Base-by-base conservation (phyloP, 2,329 filamentous ascomycete species). In the Penicillium rolfsii region DNA sequence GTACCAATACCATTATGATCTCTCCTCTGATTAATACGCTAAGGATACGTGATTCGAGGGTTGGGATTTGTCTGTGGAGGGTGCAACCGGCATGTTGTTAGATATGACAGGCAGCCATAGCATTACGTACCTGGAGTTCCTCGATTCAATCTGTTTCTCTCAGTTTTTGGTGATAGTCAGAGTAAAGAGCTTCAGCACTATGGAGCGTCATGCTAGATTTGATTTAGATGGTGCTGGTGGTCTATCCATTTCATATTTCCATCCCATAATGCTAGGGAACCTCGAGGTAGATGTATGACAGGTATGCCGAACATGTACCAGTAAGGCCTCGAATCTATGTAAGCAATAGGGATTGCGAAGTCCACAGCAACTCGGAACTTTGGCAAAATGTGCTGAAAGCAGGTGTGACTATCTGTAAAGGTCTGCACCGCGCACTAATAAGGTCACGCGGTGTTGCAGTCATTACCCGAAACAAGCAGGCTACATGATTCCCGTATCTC, bases 1-100 rank as follows among this genome's bases (percentile, higher is more conserved):
- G 61, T 67, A 65, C 49, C 48, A 60, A 60, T 65, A 62, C 24
- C 41, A 50, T 49, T 24, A 54, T 58, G 12, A 60, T 59, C 61
- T 63, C 48, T 53, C 9, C 61, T 64, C 56, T 49, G 46, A 36
- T 35, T 55, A 52, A 38, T 35, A n/a, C 33, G 14, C 45, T 41
- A 11, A n/a, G 22, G 48, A 22, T 50, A 5, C 22, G 55, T 30
- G 55, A 40, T 52, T 35, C 48, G 40, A 56, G 57, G 26, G 22
- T 58, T n/a, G 33, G 5, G 50, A 53, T 28, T 53, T 5, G 35
- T 53, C 50, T 3, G 5, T 40, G 50, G 41, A 45, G 22, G 28
- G 55, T 59, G 50, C 45, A 30, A 58, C 55, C 50, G 46, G 33
- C 24, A 50, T 65, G 54, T 67, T 56, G 50, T 35, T 63, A 53